A percentile compares a stretch with the other conserved stretches of the same genome.
These are phyloP conservation scores for Trichoderma asperellum DNA, from an alignment of 2,329 filamentous ascomycete species.

Conservation along the genomic window DNA sequence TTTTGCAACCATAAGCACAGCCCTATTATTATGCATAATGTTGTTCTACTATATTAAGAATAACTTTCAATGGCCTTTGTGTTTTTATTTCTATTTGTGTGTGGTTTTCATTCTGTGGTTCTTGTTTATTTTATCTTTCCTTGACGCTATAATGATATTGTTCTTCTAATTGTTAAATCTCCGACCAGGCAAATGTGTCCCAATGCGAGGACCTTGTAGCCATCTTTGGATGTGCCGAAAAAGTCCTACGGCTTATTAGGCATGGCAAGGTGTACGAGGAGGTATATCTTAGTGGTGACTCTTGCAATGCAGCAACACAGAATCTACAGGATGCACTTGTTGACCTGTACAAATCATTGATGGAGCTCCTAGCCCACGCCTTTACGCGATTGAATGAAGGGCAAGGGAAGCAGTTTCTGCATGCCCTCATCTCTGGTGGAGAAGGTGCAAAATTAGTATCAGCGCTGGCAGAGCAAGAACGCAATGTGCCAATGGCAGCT, in stretches of 20 bases:
- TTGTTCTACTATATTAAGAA: not conserved
- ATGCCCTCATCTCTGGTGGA: constrained; percentile 3
- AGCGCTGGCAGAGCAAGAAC: not conserved
- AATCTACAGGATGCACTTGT: not conserved
- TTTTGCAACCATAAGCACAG: not conserved
- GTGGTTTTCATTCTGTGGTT: not conserved
- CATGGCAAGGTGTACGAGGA: not conserved
- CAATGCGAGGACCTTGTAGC: not conserved
- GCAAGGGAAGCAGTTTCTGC: constrained; percentile 2
- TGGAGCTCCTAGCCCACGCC: constrained; percentile 1
- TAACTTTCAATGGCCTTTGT: too few species aligned
- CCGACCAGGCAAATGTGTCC: not conserved
- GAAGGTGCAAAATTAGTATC: not conserved
- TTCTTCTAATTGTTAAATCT: not conserved
- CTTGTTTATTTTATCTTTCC: not conserved
- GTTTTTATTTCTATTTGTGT: too few species aligned
- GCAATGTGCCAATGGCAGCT: not conserved
- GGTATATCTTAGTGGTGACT: not conserved
- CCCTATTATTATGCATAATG: not conserved
- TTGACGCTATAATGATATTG: not conserved
- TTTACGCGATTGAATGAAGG: not conserved
- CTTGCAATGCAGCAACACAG: not conserved
- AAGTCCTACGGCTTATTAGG: not conserved
- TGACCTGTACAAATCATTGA: not conserved
- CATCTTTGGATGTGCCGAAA: not conserved